Percentiles rank a stretch among this genome's conserved stretches.
Conservation (phyloP, 805 yeast genomes). For the Zygotorulaspora sp. region DNA sequence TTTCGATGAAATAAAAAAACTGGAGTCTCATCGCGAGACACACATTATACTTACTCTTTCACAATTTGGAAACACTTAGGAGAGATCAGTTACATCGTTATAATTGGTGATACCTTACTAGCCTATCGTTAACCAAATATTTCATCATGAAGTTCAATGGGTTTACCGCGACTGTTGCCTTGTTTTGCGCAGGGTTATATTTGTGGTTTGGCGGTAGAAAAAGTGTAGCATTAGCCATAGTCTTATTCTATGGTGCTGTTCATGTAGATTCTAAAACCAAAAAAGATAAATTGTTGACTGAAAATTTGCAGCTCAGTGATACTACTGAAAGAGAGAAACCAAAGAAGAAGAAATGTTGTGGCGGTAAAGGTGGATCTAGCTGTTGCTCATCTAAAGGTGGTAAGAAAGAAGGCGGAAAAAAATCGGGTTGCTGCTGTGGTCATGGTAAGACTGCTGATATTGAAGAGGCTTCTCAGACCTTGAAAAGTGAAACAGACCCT, state of each 20-base stretch:
- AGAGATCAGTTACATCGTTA: too few relatives aligned
- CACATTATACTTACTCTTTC: too few relatives aligned
- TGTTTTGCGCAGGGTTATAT: slow-evolving; percentile 13
- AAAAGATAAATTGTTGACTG: slow-evolving; percentile 5
- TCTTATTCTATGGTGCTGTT: slow-evolving; percentile 26
- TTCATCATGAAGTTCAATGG: slow-evolving; percentile 6
- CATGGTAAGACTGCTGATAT: slow-evolving; percentile 25
- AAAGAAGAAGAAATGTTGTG: slow-evolving; percentile 26
- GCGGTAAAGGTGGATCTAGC: slow-evolving; percentile 20
- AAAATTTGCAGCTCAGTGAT: background rate
- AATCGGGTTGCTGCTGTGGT: slow-evolving; percentile 32
- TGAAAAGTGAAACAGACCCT: slow-evolving; percentile 15
- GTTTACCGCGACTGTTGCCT: slow-evolving; percentile 4
- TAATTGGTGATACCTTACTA: too few relatives aligned
- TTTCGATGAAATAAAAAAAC: too few relatives aligned
- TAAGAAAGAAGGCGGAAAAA: slow-evolving; percentile 12
- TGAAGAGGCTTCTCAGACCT: slow-evolving; percentile 13
- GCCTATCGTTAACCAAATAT: too few relatives aligned
- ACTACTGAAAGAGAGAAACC: background rate
- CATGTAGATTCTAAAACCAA: slow-evolving; percentile 16
- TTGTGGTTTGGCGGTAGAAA: slow-evolving; percentile 37
- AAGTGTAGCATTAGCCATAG: slow-evolving; percentile 32
- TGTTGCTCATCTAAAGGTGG: slow-evolving; percentile 21
- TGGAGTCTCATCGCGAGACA: background rate
- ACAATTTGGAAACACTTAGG: too few relatives aligned